Conservation (phyloP, 202 grass and related monocot species). For the Schoenoplectus tabernaemontani region DNA sequence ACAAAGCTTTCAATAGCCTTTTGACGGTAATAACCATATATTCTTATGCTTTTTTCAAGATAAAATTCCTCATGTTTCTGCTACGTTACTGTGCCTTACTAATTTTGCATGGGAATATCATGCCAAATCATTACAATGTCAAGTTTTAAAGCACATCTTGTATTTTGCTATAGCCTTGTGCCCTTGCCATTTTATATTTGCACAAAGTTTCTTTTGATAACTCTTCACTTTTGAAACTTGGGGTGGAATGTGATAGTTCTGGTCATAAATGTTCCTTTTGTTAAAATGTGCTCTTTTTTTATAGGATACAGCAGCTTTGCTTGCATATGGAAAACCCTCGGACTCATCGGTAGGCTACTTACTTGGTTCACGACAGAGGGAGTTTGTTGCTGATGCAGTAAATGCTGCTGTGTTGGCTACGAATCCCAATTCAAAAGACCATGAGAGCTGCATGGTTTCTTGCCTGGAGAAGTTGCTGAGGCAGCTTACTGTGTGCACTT, state of each 20-base stretch:
- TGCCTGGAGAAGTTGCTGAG: constrained; percentile 78
- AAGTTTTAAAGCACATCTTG: neutral
- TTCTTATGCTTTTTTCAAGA: neutral
- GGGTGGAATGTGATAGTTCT: neutral
- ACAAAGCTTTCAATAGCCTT: constrained; percentile 37
- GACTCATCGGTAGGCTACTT: constrained; percentile 78
- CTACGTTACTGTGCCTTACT: neutral
- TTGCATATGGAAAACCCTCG: constrained; percentile 64
- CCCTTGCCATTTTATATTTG: neutral
- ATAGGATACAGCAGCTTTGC: constrained; percentile 60
- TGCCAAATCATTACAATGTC: neutral
- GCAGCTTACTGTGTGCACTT: constrained; percentile 81
- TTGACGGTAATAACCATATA: constrained; percentile 13
- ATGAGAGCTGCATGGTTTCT: constrained; percentile 58
- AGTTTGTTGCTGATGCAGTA: constrained; percentile 82
- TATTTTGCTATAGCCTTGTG: neutral
- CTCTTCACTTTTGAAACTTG: neutral
- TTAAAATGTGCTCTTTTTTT: constrained; percentile 15
- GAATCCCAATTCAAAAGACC: constrained; percentile 55
- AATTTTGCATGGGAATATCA: neutral
- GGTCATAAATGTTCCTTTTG: neutral
- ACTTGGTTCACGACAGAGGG: constrained; percentile 52
- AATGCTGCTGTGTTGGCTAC: constrained; percentile 75
- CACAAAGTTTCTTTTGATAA: neutral
- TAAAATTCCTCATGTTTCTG: constrained; percentile 9